Evolutionary conservation across 768 basidiomycete genomes (phyloP).

Genomic region (Lactarius deliciosus): DNA sequence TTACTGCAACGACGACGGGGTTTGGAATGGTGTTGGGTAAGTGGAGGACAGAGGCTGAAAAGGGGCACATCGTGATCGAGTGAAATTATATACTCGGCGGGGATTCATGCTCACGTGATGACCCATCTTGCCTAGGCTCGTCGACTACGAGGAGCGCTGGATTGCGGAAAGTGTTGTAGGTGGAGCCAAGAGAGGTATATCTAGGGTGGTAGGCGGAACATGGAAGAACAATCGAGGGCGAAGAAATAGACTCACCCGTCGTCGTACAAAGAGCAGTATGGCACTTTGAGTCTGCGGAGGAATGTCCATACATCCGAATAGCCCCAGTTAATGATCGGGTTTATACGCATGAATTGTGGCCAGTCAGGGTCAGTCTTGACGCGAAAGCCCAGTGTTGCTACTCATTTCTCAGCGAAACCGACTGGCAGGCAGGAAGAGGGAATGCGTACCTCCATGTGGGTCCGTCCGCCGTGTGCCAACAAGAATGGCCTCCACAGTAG

Average conservation of each 20-base stretch:
- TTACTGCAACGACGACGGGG: not conserved
- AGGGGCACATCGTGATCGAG: not conserved
- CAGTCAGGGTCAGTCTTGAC: conserved; percentile 87
- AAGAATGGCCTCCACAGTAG: conserved; percentile 74
- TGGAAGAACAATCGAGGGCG: conserved; percentile 1
- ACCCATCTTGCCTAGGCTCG: conserved; percentile 31
- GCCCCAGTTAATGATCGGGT: conserved; percentile 95
- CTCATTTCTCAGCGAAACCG: not conserved
- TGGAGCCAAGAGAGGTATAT: conserved; percentile 97
- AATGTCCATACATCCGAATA: conserved; percentile 91
- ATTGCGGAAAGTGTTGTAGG: conserved; percentile 91
- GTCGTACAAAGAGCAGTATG: conserved; percentile 89
- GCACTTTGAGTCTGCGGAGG: conserved; percentile 67
- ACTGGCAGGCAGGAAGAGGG: not conserved
- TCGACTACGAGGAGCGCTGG: conserved; percentile 59
- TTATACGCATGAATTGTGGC: conserved; percentile 87
- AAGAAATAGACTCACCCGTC: conserved; percentile 56
- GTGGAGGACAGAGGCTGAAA: conserved; percentile 9
- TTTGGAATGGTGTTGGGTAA: not conserved
- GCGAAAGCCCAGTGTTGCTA: conserved; percentile 69
- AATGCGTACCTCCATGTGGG: conserved; percentile 86
- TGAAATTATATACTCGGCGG: conserved; percentile 2
- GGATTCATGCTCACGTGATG: conserved; percentile 10
- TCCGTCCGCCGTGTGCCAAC: conserved; percentile 88
- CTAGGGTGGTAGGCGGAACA: conserved; percentile 40